Conservation (phyloP, 495 filamentous ascomycete species). For the Acidiella bohemica region DNA sequence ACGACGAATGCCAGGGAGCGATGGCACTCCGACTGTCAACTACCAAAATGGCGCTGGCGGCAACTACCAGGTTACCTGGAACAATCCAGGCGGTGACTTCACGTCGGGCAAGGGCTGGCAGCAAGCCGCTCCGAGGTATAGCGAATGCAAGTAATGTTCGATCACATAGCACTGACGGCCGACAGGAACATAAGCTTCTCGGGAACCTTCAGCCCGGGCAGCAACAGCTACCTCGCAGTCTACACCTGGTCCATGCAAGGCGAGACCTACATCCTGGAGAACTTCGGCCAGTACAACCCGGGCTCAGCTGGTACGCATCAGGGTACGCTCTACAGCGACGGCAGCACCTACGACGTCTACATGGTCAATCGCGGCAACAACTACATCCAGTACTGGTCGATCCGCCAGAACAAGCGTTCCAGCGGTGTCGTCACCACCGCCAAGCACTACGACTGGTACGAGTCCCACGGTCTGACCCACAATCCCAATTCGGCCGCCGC, state of each 20-base stretch:
- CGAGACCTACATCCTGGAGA: slow-evolving; percentile 32
- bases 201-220: not conserved
- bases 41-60: not conserved
- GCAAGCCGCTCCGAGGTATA: not conserved
- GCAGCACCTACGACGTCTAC: slow-evolving; percentile 20
- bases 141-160: too few species aligned
- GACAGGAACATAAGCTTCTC: slow-evolving; percentile 37
- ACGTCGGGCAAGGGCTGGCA: not conserved
- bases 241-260: slow-evolving; percentile 27
- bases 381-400: slow-evolving; percentile 50
- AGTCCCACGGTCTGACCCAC: not conserved
- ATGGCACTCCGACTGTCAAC: not conserved
- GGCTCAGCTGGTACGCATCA: not conserved
- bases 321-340: slow-evolving; percentile 13
- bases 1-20: not conserved
- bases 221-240: not conserved
- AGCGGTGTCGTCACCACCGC: slow-evolving; percentile 38
- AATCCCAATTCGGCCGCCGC: not conserved
- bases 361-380: slow-evolving; percentile 27
- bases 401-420: slow-evolving; percentile 41
- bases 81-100: not conserved
- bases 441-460: slow-evolving; percentile 27
- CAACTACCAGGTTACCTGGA: not conserved
- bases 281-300: slow-evolving; percentile 2
- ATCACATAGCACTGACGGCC: too few species aligned